Conservation (phyloP, 345 rosid genomes). For the Citrus mangshanensis region DNA sequence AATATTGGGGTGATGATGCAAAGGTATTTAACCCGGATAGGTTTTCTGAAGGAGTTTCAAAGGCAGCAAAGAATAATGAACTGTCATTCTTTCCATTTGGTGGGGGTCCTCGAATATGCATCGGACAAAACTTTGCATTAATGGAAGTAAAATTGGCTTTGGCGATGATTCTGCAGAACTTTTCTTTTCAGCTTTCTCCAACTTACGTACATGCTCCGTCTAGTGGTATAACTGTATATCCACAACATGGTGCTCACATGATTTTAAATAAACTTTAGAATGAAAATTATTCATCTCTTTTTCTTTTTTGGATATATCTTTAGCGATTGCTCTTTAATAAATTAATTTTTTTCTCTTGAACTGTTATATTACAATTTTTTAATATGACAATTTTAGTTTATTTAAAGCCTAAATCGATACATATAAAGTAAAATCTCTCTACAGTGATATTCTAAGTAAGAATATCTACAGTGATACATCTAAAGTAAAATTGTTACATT, state of each 20-base stretch:
- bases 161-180: slow-evolving; percentile 40
- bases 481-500: too few relatives aligned
- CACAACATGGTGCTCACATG: neutral
- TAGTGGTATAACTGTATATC: neutral
- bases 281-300: neutral
- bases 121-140: slow-evolving; percentile 58
- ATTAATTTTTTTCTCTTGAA: too few relatives aligned
- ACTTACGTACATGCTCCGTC: neutral
- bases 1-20: slow-evolving; percentile 55
- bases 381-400: too few relatives aligned
- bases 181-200: slow-evolving; percentile 52
- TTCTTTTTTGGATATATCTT: too few relatives aligned
- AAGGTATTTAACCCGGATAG: slow-evolving; percentile 52
- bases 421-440: too few relatives aligned
- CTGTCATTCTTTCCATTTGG: slow-evolving; percentile 46
- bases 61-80: slow-evolving; percentile 45
- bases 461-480: too few relatives aligned
- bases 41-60: slow-evolving; percentile 46
- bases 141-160: slow-evolving; percentile 53
- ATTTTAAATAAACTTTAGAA: neutral
- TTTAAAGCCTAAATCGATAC: too few relatives aligned
- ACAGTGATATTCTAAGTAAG: too few relatives aligned
- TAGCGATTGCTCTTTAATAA: too few relatives aligned
- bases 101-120: slow-evolving; percentile 58
- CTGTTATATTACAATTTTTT: too few relatives aligned